These are phyloP conservation scores for Rhinocladiella similis DNA, from an alignment of 2,329 filamentous ascomycete genomes.

Conservation along the genomic window DNA sequence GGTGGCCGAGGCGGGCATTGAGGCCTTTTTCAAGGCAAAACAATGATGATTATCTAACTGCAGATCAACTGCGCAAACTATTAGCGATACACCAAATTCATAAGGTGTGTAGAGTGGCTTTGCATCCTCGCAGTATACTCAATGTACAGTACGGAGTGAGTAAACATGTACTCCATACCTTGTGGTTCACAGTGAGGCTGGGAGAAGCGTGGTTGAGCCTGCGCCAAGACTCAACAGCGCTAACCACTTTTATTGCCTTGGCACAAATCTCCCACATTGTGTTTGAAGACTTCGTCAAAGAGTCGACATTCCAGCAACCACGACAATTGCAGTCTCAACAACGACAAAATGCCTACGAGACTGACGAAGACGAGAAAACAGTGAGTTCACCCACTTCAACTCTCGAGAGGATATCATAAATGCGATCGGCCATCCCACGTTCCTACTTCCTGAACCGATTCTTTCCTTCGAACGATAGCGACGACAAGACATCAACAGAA, in stretches of 20 bases:
- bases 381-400: conserved; percentile 36
- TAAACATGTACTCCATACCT: no score
- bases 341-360: conserved; percentile 54
- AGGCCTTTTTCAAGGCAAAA: conserved; percentile 51
- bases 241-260: conserved; percentile 3
- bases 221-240: conserved; percentile 6
- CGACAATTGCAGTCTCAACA: conserved; percentile 27
- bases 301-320: conserved; percentile 4
- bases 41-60: background rate
- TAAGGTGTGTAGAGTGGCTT: background rate
- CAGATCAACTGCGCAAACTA: background rate
- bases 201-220: no score
- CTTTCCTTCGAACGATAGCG: conserved; percentile 10
- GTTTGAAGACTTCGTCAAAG: background rate
- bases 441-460: background rate
- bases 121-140: background rate
- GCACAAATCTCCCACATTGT: conserved; percentile 2
- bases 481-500: background rate
- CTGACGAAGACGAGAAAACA: conserved; percentile 52
- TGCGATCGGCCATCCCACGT: background rate
- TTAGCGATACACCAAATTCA: background rate
- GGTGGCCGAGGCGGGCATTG: conserved; percentile 59
- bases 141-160: no score
- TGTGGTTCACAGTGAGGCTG: no score
- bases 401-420: background rate